Base-by-base conservation (phyloP, 2,329 filamentous ascomycete genomes). In the Zymoseptoria ardabiliae region DNA sequence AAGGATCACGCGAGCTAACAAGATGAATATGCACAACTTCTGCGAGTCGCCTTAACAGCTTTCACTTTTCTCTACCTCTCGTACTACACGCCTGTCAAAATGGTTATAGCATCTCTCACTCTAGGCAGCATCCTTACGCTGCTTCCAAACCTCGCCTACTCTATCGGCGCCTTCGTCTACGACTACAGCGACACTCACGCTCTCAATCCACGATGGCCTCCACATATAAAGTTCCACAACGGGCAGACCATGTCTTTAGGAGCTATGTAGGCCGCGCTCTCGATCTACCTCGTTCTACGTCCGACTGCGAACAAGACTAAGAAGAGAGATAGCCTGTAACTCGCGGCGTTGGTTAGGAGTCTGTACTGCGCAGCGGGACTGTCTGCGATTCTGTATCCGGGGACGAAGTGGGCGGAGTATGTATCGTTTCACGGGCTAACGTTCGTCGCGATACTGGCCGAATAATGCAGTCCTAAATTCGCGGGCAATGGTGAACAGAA, bases 191-290 rank as follows among this genome's bases (percentile, higher is more conserved):
- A 77, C 56, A 79, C 78, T 1, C 78, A 80, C 69, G 71, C 81
- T 60, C 69, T 71, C 56, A 81, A 82, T 64, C 77, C 78, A 0
- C 66, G 68, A 55, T 82, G 79, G 79, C 75, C 78, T 1, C 77
- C 78, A 0, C 79, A 82, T 66, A 79, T 78, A 5, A 75, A 75
- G 58, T 82, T 81, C 71, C 79, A 82, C 70, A 81, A 81, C 63
- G 78, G 77, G 4, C 80, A 82, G 66, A 81, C 79, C 8, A 80
- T 82, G 78, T 73, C 73, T 1, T 74, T 78, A 54, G 78, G 78
- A 0, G 63, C 78, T 0, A 58, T 72, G 10, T 71, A 79, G 9
- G 73, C 74, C n/a, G 55, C 73, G 4, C 57, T 70, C 1, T 75
- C 72, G 8, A 58, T 76, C 0, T 79, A 75, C 63, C 76, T 73